Evolutionary conservation across 768 basidiomycete genomes (phyloP).

Genomic region (Tylopilus intermedius): DNA sequence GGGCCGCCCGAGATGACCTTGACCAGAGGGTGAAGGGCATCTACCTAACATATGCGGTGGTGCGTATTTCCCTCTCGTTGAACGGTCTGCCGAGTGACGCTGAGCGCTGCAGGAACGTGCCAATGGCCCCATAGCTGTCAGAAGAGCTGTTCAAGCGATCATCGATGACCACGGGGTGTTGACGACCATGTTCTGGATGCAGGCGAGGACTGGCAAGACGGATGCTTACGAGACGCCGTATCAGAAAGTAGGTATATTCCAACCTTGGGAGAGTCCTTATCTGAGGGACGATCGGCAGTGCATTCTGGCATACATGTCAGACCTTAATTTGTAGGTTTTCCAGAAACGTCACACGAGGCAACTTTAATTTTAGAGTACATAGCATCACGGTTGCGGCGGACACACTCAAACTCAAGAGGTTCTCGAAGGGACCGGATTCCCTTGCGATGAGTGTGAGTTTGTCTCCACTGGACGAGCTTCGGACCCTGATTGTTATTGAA

Average conservation of each 20-base stretch:
- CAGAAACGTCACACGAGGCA: neutral
- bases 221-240: constrained; percentile 65
- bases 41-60: constrained; percentile 25
- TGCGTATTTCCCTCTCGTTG: constrained; percentile 17
- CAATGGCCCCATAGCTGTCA: constrained; percentile 66
- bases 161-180: constrained; percentile 43
- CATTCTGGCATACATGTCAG: constrained; percentile 75
- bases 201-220: constrained; percentile 50
- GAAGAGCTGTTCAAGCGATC: constrained; percentile 43
- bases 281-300: constrained; percentile 42
- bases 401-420: constrained; percentile 50
- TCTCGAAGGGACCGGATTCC: constrained; percentile 44
- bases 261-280: neutral
- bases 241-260: constrained; percentile 54
- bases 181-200: constrained; percentile 75
- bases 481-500: constrained; percentile 5
- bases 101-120: constrained; percentile 51
- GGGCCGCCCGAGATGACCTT: constrained; percentile 26
- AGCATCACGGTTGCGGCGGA: constrained; percentile 56
- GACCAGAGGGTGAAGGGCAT: constrained; percentile 33
- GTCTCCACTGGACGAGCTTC: neutral
- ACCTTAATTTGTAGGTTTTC: constrained; percentile 63
- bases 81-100: constrained; percentile 20
- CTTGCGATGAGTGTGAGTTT: constrained; percentile 58
- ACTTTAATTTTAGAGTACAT: constrained; percentile 5